phyloP scores from a whole-genome alignment of 805 yeast species.

The Kregervanrija pseudodelftensis region DNA sequence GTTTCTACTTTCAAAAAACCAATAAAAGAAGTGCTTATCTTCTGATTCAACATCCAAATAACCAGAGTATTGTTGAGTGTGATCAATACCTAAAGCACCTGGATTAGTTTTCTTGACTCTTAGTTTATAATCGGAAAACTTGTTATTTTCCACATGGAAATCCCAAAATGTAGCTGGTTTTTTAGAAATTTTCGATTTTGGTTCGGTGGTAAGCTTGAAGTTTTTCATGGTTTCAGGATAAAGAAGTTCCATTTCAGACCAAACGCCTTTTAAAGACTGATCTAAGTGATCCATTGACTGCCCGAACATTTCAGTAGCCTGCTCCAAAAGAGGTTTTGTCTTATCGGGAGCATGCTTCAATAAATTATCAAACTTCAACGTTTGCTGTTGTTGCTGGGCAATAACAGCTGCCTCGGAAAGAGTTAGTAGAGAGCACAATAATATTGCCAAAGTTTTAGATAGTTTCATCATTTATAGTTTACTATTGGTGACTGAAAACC shows the following conservation, averaged over 20 bases:
- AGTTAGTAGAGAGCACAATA: slow-evolving; percentile 4
- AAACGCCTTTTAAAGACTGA: slow-evolving; percentile 40
- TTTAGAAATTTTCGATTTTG: slow-evolving; percentile 33
- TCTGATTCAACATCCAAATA: slow-evolving; percentile 61
- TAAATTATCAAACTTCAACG: neutral
- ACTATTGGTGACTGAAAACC: no score
- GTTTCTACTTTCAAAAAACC: slow-evolving; percentile 89
- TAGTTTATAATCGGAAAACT: slow-evolving; percentile 38
- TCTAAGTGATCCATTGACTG: slow-evolving; percentile 44
- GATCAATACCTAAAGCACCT: slow-evolving; percentile 47
- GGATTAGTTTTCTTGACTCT: slow-evolving; percentile 44
- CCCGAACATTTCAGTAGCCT: slow-evolving; percentile 45
- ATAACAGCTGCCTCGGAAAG: slow-evolving; percentile 4
- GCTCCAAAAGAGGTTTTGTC: slow-evolving; percentile 22
- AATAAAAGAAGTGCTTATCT: slow-evolving; percentile 84
- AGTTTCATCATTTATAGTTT: slow-evolving; percentile 4
- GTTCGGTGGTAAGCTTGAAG: slow-evolving; percentile 43
- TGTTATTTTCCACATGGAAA: slow-evolving; percentile 24
- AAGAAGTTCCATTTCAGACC: slow-evolving; percentile 57
- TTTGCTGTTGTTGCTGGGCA: slow-evolving; percentile 3
- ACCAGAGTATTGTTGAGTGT: slow-evolving; percentile 66
- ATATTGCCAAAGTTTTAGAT: slow-evolving; percentile 6
- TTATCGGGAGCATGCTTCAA: slow-evolving; percentile 3
- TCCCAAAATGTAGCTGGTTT: slow-evolving; percentile 31
- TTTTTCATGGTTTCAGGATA: slow-evolving; percentile 51